A percentile compares a stretch with the other conserved stretches of the same genome.
phyloP scores from a whole-genome alignment of 768 basidiomycete species.

The Amanita molliuscula region DNA sequence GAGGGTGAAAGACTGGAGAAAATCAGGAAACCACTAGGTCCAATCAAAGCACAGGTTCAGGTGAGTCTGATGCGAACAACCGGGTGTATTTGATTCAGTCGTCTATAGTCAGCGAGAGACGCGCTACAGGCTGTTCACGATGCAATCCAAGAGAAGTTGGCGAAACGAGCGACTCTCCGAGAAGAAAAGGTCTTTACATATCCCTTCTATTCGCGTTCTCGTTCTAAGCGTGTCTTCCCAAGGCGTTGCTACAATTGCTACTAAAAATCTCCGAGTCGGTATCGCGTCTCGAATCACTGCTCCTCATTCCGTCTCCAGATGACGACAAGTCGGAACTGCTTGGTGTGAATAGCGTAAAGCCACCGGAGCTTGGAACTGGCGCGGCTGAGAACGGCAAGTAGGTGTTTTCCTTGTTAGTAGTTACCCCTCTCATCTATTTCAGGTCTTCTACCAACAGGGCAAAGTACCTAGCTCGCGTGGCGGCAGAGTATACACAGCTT shows the following conservation, averaged over 20 bases:
- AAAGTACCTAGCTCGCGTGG: constrained; percentile 77
- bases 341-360: constrained; percentile 22
- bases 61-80: constrained; percentile 30
- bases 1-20: constrained; percentile 66
- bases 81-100: background rate
- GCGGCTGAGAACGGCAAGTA: constrained; percentile 35
- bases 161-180: constrained; percentile 61
- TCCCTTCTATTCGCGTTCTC: constrained; percentile 1
- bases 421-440: constrained; percentile 5
- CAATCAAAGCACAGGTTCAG: constrained; percentile 54
- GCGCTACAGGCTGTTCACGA: constrained; percentile 60
- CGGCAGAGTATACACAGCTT: constrained; percentile 86
- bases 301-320: constrained; percentile 53
- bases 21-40: constrained; percentile 57
- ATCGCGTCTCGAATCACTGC: constrained; percentile 75
- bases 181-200: constrained; percentile 68
- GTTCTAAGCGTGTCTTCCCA: background rate
- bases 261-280: constrained; percentile 91
- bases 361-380: constrained; percentile 23
- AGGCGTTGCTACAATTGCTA: constrained; percentile 80
- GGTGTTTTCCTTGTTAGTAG: constrained; percentile 6
- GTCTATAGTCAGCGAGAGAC: constrained; percentile 43
- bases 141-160: constrained; percentile 70
- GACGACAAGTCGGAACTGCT: constrained; percentile 27
- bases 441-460: constrained; percentile 57